Percentiles rank a stretch among this genome's conserved stretches.
Conservation (phyloP, 768 basidiomycete genomes). For the Suillus occidentalis region DNA sequence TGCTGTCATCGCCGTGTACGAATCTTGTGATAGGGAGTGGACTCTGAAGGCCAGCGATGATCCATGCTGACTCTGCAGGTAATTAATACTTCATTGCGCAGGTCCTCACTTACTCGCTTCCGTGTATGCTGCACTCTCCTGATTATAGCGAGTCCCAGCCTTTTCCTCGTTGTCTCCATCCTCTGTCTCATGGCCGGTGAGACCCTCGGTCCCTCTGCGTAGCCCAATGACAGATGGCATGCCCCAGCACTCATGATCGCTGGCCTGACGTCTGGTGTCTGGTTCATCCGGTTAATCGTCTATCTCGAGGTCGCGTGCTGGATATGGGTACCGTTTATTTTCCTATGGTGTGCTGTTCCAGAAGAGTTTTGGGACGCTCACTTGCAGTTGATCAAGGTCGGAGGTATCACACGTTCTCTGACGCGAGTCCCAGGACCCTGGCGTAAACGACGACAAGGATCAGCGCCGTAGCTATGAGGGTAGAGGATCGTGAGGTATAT, state of each 20-base stretch:
- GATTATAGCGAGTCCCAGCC: constrained; percentile 1
- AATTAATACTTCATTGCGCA: neutral
- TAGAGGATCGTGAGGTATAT: neutral
- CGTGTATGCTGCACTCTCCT: constrained; percentile 1
- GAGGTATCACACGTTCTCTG: neutral
- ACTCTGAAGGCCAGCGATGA: neutral
- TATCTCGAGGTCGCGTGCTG: neutral
- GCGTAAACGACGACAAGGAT: neutral
- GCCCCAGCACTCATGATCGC: neutral
- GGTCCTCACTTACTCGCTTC: constrained; percentile 4
- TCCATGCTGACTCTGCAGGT: neutral
- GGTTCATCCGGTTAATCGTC: neutral
- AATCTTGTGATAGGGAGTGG: constrained; percentile 7
- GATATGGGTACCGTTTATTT: neutral
- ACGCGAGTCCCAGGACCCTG: neutral
- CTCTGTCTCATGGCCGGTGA: constrained; percentile 4
- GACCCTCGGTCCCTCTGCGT: neutral
- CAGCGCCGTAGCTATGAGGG: neutral
- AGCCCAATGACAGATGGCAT: neutral
- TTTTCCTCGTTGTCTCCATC: constrained; percentile 5
- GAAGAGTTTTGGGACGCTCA: neutral
- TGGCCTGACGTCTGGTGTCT: neutral
- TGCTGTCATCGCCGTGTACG: constrained; percentile 1
- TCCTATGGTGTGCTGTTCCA: constrained; percentile 3
- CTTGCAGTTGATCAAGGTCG: neutral